Conservation (phyloP, 2,329 filamentous ascomycete genomes). For the Pseudocercospora musae region DNA sequence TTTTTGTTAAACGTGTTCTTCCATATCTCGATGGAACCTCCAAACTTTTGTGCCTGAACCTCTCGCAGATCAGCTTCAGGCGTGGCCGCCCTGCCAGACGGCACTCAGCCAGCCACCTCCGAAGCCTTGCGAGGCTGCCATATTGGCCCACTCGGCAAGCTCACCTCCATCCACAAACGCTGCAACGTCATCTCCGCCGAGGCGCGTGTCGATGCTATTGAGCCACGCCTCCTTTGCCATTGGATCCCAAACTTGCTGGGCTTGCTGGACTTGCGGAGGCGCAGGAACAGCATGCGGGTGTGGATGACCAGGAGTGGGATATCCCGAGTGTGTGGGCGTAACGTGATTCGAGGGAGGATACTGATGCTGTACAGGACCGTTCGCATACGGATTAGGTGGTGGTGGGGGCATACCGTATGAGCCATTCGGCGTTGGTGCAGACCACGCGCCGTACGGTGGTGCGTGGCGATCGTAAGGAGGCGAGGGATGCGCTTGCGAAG, state of each 20-base stretch:
- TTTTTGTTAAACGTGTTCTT: neutral
- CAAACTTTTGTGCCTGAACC: neutral
- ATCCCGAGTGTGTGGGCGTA: slow-evolving; percentile 8
- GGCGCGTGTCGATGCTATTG: slow-evolving; percentile 35
- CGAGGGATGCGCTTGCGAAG: slow-evolving; percentile 28
- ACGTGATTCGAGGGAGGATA: slow-evolving; percentile 11
- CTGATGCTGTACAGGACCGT: slow-evolving; percentile 16
- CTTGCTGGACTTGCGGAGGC: slow-evolving; percentile 6
- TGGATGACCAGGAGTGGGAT: slow-evolving; percentile 10
- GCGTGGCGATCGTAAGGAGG: slow-evolving; percentile 23
- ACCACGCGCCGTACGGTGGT: slow-evolving; percentile 23
- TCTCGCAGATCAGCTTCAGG: neutral
- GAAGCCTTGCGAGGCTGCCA: slow-evolving; percentile 23
- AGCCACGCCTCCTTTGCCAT: slow-evolving; percentile 36
- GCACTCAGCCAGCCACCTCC: slow-evolving; percentile 32
- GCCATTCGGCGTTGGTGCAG: slow-evolving; percentile 21
- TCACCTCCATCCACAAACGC: slow-evolving; percentile 41
- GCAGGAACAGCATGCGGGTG: slow-evolving; percentile 10
- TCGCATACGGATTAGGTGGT: slow-evolving; percentile 20
- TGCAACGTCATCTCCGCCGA: slow-evolving; percentile 41
- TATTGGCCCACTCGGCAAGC: slow-evolving; percentile 34
- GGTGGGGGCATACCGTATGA: slow-evolving; percentile 22
- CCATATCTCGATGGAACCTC: neutral
- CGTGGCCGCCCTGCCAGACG: slow-evolving; percentile 26
- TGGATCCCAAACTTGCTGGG: slow-evolving; percentile 25